Conservation (phyloP, 805 yeast genomes). For the Komagataella pseudopastoris region DNA sequence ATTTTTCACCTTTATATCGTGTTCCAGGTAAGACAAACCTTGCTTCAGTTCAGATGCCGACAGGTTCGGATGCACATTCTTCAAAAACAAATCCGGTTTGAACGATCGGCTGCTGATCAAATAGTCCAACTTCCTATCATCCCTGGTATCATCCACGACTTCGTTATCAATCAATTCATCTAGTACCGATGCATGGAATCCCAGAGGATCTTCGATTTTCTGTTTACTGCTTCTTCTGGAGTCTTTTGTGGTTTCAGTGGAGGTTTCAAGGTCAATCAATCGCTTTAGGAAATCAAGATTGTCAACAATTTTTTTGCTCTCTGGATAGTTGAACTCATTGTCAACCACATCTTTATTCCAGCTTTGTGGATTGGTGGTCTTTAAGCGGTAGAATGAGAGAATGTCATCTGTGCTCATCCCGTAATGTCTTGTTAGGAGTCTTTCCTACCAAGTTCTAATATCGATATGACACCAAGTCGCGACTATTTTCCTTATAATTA, state of each 20-base stretch:
- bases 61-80: slow-evolving; percentile 41
- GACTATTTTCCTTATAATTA: neutral
- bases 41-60: slow-evolving; percentile 33
- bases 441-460: neutral
- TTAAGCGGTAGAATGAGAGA: slow-evolving; percentile 26
- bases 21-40: slow-evolving; percentile 35
- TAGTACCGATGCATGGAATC: slow-evolving; percentile 31
- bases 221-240: neutral
- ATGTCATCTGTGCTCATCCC: slow-evolving; percentile 2
- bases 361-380: slow-evolving; percentile 24
- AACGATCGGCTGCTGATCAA: slow-evolving; percentile 45
- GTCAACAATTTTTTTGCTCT: slow-evolving; percentile 1
- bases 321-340: slow-evolving; percentile 4
- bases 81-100: slow-evolving; percentile 41
- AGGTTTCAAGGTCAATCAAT: slow-evolving; percentile 2
- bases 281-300: slow-evolving; percentile 4
- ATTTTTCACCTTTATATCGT: slow-evolving; percentile 33
- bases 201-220: slow-evolving; percentile 34
- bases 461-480: neutral
- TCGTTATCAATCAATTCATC: slow-evolving; percentile 25
- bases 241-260: neutral
- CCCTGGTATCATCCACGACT: slow-evolving; percentile 22
- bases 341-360: slow-evolving; percentile 4
- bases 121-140: slow-evolving; percentile 24
- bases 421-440: neutral